A percentile compares a stretch with the other conserved stretches of the same genome.
Evolutionary conservation across 2,329 filamentous ascomycete species (phyloP).

Genomic region (Fusarium abutilonis): DNA sequence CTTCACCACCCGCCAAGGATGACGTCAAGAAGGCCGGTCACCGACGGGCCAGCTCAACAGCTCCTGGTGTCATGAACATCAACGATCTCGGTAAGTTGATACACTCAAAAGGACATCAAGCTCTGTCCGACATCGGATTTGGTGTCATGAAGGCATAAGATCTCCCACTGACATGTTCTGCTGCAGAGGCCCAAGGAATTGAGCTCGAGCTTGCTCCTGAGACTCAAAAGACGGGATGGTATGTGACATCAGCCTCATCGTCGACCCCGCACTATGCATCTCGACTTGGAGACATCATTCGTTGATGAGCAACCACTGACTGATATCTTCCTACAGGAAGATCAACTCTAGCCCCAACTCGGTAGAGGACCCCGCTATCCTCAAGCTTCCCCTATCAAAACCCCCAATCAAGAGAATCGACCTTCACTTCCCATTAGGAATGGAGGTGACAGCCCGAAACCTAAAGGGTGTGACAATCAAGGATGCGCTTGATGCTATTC

Average conservation of each 20-base stretch:
- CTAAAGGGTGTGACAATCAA: slow-evolving; percentile 96
- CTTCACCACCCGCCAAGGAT: slow-evolving; percentile 71
- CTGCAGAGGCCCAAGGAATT: slow-evolving; percentile 75
- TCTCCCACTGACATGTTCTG: slow-evolving; percentile 27
- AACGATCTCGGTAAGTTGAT: slow-evolving; percentile 78
- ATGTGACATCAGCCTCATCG: slow-evolving; percentile 51
- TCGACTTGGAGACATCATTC: not conserved
- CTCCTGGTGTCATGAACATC: slow-evolving; percentile 76
- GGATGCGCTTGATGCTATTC: slow-evolving; percentile 92
- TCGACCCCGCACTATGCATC: slow-evolving; percentile 10
- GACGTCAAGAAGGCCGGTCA: slow-evolving; percentile 60
- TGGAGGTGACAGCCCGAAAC: slow-evolving; percentile 89
- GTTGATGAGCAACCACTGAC: slow-evolving; percentile 19
- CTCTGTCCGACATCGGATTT: slow-evolving; percentile 24
- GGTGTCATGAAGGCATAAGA: not conserved
- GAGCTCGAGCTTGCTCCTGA: slow-evolving; percentile 79
- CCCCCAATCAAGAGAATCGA: slow-evolving; percentile 95
- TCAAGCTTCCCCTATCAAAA: slow-evolving; percentile 81
- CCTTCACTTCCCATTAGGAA: slow-evolving; percentile 86
- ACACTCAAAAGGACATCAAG: not conserved
- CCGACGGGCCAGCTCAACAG: slow-evolving; percentile 77
- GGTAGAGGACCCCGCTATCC: slow-evolving; percentile 83
- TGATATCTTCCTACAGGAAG: slow-evolving; percentile 71
- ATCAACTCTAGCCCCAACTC: slow-evolving; percentile 85
- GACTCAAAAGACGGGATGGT: slow-evolving; percentile 91